Percentiles rank a stretch among this genome's conserved stretches.
Evolutionary conservation across 768 basidiomycete genomes (phyloP).

Genomic region (Cystoderma amianthinum): DNA sequence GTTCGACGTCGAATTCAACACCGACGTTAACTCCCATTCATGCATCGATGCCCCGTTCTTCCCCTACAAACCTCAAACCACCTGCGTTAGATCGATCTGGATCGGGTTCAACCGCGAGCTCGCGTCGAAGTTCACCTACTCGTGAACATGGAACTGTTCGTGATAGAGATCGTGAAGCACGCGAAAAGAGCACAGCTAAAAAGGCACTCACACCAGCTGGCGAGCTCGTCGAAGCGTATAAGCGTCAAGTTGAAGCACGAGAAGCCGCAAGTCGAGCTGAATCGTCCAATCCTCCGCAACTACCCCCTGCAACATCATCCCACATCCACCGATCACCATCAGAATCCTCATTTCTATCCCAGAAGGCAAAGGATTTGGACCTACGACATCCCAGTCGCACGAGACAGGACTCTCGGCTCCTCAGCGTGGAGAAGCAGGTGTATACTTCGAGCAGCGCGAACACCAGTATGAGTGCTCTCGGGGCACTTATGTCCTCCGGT

Average conservation of each 20-base stretch:
- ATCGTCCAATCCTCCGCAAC: background rate
- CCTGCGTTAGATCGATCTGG: background rate
- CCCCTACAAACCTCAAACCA: background rate
- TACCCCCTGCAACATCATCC: conserved; percentile 3
- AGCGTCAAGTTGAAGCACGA: conserved; percentile 26
- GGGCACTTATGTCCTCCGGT: background rate
- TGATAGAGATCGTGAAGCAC: background rate
- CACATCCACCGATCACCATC: no score
- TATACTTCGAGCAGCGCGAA: conserved; percentile 2
- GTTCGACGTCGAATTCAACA: background rate
- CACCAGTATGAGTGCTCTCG: conserved; percentile 6
- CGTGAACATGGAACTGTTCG: background rate
- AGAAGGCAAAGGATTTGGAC: conserved; percentile 2
- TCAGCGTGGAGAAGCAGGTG: conserved; percentile 10
- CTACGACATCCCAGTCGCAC: conserved; percentile 15
- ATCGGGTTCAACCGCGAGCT: background rate
- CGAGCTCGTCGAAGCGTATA: conserved; percentile 40
- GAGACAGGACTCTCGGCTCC: background rate
- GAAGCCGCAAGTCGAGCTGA: conserved; percentile 1
- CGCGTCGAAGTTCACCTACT: background rate
- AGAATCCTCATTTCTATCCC: no score
- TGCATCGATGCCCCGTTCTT: background rate
- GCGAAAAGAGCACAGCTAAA: background rate
- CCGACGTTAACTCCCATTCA: background rate
- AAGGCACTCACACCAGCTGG: conserved; percentile 36